Percentiles rank a stretch among this genome's conserved stretches.
These are phyloP conservation scores for Vitis rupestris DNA, from an alignment of 164 flowering plant species.

Conservation along the genomic window DNA sequence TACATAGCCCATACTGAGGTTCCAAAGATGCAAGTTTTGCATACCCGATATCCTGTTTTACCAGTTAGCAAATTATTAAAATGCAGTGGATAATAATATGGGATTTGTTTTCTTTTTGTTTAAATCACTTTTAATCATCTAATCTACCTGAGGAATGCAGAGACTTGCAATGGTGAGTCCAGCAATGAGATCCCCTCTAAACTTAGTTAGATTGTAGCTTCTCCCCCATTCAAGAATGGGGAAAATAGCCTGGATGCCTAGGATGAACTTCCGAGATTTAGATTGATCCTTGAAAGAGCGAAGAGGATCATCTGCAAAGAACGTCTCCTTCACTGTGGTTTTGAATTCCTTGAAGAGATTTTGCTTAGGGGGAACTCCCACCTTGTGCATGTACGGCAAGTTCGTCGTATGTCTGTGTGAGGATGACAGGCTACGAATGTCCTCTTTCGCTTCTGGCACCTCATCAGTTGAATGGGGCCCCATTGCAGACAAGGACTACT, in stretches of 20 bases:
- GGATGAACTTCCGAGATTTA: slow-evolving; percentile 44
- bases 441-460: slow-evolving; percentile 38
- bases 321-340: slow-evolving; percentile 52
- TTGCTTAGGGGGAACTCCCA: slow-evolving; percentile 60
- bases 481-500: slow-evolving; percentile 17
- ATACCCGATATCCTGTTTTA: slow-evolving; percentile 68
- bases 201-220: slow-evolving; percentile 44
- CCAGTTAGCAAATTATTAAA: neutral
- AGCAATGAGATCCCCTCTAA: slow-evolving; percentile 70
- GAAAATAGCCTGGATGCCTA: slow-evolving; percentile 63
- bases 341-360: slow-evolving; percentile 52
- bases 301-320: slow-evolving; percentile 76
- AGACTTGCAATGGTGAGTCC: slow-evolving; percentile 90
- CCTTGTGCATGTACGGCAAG: slow-evolving; percentile 47
- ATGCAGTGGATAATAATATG: neutral
- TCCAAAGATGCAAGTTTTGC: slow-evolving; percentile 65
- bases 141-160: slow-evolving; percentile 79
- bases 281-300: slow-evolving; percentile 73
- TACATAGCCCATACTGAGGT: slow-evolving; percentile 73
- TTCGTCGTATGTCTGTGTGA: slow-evolving; percentile 21
- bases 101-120: neutral
- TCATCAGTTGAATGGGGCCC: slow-evolving; percentile 27
- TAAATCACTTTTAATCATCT: no score
- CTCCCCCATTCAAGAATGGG: slow-evolving; percentile 75
- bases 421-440: slow-evolving; percentile 34